A percentile compares a stretch with the other conserved stretches of the same genome.
Evolutionary conservation across 192 early-diverging fungal genomes (phyloP).

Genomic region (Spizellomyces punctatus): DNA sequence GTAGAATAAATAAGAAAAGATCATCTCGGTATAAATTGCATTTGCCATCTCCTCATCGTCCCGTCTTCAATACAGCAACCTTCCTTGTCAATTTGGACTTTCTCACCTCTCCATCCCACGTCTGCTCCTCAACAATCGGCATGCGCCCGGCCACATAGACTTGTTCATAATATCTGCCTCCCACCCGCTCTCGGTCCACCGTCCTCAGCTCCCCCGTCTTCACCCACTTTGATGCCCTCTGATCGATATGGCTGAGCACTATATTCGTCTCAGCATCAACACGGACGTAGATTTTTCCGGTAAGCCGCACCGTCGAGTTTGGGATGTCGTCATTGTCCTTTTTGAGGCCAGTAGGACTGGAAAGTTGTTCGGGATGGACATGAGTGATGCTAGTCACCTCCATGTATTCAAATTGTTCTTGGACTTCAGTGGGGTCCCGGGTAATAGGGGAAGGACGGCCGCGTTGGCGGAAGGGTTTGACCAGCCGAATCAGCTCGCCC

Average conservation of each 20-base stretch:
- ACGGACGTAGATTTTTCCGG: conserved; percentile 2
- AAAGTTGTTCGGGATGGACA: not conserved
- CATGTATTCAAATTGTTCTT: conserved; percentile 11
- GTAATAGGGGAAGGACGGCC: not conserved
- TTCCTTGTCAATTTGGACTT: no score
- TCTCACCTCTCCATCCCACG: not conserved
- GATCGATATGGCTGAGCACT: not conserved
- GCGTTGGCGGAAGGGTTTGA: not conserved
- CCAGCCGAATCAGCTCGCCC: conserved; percentile 16
- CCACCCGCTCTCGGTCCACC: conserved; percentile 5
- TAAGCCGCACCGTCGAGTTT: not conserved
- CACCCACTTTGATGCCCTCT: not conserved
- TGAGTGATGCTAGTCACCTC: not conserved
- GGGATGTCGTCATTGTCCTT: not conserved
- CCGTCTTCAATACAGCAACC: no score
- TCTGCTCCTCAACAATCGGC: conserved; percentile 1
- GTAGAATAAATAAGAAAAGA: no score
- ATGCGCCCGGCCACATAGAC: not conserved
- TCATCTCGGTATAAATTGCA: no score
- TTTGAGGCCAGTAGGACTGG: not conserved
- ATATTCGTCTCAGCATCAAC: not conserved
- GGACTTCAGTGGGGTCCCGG: not conserved
- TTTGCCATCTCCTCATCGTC: no score
- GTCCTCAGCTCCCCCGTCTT: conserved; percentile 10
- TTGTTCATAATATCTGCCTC: not conserved